Evolutionary conservation across 345 rosid genomes (phyloP), one percentile per base, ranked within the genome.

Genomic region (Melastoma malabathricum): DNA sequence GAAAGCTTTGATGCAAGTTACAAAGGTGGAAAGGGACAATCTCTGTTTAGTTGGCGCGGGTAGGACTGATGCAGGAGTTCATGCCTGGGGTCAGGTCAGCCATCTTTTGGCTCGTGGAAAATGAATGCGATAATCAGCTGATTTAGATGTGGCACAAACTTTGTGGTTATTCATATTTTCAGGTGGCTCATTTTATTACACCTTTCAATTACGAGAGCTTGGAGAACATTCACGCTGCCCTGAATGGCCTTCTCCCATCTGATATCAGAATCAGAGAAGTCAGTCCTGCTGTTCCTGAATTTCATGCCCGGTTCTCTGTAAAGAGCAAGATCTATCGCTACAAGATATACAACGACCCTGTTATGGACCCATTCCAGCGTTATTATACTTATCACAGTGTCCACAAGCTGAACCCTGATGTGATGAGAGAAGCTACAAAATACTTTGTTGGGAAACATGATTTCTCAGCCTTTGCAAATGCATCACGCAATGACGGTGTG

Each of bases 51-150:
- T 83, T 53, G 98, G 90, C 46, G 94, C 98, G 0, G 74, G 96
- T 56, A 72, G 96, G 68, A 90, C 98, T 5, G 98, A 86, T 69
- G 67, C 83, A 27, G 98, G 96, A 50, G 98, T 90, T 62, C 98
- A 90, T 62, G 98, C 98, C 52, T 76, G 80, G 88, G 98, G 97
- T 53, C 98, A 89, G 94, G 97, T 86, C 72, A 48, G 63, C 25
- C 56, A 48, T 54, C 61, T 57, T 45, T 63, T 18, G 38, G 44
- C 34, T 29, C 15, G 34, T 34, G 23, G 39, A 34, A 29, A 47
- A 17, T 15, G 29, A 57, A 47, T 22, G 27, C 9, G 0, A 43
- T 54, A 29, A 29, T 8, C 18, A 15, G 27, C 57, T 19, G 56
- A 47, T 60, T 48, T 57, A 27, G 34, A 18, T 57, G 48, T 13